Evolutionary conservation across 176 grass and related monocot species (phyloP).

Genomic region (Raddia distichophylla): DNA sequence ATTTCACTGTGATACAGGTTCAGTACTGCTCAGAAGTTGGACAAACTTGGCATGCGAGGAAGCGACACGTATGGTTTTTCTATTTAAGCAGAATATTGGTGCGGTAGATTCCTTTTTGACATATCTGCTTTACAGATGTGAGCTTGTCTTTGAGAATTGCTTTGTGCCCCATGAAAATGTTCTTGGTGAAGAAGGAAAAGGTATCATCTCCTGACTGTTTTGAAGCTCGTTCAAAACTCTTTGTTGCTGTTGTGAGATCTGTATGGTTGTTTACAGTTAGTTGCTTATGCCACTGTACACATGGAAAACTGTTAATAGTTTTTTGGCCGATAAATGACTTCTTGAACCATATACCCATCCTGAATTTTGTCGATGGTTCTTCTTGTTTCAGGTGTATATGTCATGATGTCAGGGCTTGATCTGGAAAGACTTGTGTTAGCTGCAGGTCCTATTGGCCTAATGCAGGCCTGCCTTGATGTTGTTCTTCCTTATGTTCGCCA

Average conservation of each 20-base stretch:
- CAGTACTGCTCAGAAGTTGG: slow-evolving; percentile 93
- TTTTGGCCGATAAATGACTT: background rate
- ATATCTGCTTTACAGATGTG: slow-evolving; percentile 64
- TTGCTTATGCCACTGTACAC: background rate
- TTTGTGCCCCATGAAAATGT: slow-evolving; percentile 93
- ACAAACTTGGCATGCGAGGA: slow-evolving; percentile 99
- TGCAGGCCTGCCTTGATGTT: slow-evolving; percentile 96
- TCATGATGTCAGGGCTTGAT: slow-evolving; percentile 98
- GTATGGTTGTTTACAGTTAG: slow-evolving; percentile 17
- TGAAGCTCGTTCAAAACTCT: slow-evolving; percentile 12
- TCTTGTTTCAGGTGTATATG: slow-evolving; percentile 84
- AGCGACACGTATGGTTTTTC: slow-evolving; percentile 83
- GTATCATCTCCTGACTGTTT: slow-evolving; percentile 38
- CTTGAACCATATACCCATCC: background rate
- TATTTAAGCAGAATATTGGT: background rate
- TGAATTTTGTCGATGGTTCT: slow-evolving; percentile 16
- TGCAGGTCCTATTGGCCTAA: slow-evolving; percentile 88
- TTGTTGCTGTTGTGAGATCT: background rate
- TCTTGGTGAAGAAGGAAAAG: slow-evolving; percentile 90
- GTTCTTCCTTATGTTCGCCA: slow-evolving; percentile 87
- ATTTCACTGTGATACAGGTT: slow-evolving; percentile 63
- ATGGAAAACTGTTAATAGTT: background rate
- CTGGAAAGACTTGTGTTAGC: slow-evolving; percentile 94
- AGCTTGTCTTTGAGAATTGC: slow-evolving; percentile 99
- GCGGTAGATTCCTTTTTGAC: background rate